Evolutionary conservation across 2,329 filamentous ascomycete genomes (phyloP), one percentile per base, ranked within the genome.

Genomic region (Mycosphaerella arachidis): DNA sequence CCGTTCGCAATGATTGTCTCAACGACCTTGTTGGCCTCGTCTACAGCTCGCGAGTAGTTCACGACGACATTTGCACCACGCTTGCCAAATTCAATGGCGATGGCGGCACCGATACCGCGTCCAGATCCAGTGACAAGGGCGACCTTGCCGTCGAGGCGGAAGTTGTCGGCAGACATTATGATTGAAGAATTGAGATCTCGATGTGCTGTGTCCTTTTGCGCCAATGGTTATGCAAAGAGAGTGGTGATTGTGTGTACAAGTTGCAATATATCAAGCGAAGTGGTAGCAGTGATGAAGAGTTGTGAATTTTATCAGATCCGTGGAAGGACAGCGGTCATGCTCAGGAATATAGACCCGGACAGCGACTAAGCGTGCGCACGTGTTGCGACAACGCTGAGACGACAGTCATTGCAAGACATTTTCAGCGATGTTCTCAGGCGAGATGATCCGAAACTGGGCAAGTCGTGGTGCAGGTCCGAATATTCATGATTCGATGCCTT

Each of bases 41-140:
- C 78, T 55, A 79, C 75, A 70, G 82, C 83, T 77, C 86, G 85
- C 71, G 85, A 82, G 74, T 86, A 86, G 80, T 86, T 86, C 70
- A 86, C 82, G 58, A 84, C 81, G 48, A 86, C 82, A 72, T 84
- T 84, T 68, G 85, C 85, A 48, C 85, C 85, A 57, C 84, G 82
- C 58, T 81, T 79, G 59, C 81, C 85, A 53, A 88, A 82, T 74
- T 86, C 83, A 56, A 83, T 76, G 50, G 85, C 85, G 78, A 87
- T 86, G 66, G 83, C 83, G 53, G 81, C 80, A 58, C 85, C 85
- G 63, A 87, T 87, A 66, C 85, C 85, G 71, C 85, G 83, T 65
- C 82, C 77, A 55, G 78, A 79, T 67, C 78, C 78, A 63, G 78
- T 80, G 65, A 80, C 78, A 60, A 80, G 75, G 67, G 78, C 78